These are phyloP conservation scores for Ashbya aceris DNA, from an alignment of 1,139 yeast genomes.

Conservation along the genomic window DNA sequence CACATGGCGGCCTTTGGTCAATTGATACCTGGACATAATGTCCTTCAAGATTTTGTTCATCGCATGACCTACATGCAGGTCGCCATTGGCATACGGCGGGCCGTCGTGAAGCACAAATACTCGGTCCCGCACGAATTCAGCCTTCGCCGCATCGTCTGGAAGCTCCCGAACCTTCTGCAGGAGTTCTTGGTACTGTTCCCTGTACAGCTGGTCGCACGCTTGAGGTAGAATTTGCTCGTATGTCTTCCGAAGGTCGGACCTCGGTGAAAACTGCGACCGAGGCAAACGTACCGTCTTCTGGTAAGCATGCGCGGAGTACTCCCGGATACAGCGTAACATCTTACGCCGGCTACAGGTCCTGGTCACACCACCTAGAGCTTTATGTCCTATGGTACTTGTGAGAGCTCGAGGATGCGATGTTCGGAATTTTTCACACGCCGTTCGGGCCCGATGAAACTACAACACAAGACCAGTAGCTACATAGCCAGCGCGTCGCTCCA, in stretches of 20 bases:
- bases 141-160: conserved; percentile 9
- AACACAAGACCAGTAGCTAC: no score
- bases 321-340: conserved; percentile 3
- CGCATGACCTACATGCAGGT: conserved; percentile 88
- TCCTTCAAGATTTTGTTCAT: conserved; percentile 84
- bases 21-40: conserved; percentile 63
- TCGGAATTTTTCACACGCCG: no score
- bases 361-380: no score
- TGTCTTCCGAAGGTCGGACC: conserved; percentile 35
- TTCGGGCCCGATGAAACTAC: no score
- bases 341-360: not conserved
- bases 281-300: conserved; percentile 47
- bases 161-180: conserved; percentile 10
- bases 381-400: no score
- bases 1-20: conserved; percentile 52
- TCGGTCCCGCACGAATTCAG: conserved; percentile 23
- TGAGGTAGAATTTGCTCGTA: conserved; percentile 30
- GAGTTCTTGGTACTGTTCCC: conserved; percentile 26
- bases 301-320: conserved; percentile 30
- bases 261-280: conserved; percentile 40
- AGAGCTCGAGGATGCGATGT: no score
- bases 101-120: conserved; percentile 86
- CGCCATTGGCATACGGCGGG: conserved; percentile 97
- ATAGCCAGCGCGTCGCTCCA: no score
- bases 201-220: conserved; percentile 31